Conservation (phyloP, 1,284 basidiomycete species). For the Trametes versicolor region DNA sequence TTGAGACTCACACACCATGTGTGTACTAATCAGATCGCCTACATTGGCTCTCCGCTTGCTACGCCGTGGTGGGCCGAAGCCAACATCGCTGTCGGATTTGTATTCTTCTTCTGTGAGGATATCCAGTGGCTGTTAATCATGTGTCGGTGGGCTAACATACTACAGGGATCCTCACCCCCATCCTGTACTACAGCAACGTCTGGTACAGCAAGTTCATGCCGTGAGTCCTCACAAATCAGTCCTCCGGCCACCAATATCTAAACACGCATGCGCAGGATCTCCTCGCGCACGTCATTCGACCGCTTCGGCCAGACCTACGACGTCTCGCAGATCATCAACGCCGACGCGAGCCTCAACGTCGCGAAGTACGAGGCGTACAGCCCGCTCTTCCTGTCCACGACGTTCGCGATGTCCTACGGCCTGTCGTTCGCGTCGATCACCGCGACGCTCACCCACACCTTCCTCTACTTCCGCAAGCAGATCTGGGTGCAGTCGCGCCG, state of each 20-base stretch:
- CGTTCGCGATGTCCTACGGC: conserved; percentile 73
- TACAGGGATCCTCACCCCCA: conserved; percentile 73
- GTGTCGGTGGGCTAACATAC: conserved; percentile 44
- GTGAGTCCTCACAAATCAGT: conserved; percentile 41
- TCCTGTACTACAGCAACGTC: conserved; percentile 60
- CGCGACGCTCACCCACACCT: conserved; percentile 74
- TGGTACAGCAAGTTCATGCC: conserved; percentile 54
- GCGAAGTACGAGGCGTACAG: conserved; percentile 64
- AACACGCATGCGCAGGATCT: conserved; percentile 50
- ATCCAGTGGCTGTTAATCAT: conserved; percentile 36
- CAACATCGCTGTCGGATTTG: conserved; percentile 66
- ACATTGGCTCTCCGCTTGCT: conserved; percentile 69
- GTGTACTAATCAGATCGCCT: conserved; percentile 47
- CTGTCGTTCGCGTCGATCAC: conserved; percentile 71
- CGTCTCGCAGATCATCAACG: conserved; percentile 62
- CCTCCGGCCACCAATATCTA: neutral
- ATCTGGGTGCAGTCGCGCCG: conserved; percentile 75
- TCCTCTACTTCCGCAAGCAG: conserved; percentile 84
- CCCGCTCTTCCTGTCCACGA: conserved; percentile 72
- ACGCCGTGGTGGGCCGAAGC: conserved; percentile 66
- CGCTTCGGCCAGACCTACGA: conserved; percentile 66
- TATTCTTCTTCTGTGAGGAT: conserved; percentile 63
- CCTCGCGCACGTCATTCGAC: conserved; percentile 65
- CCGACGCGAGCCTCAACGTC: conserved; percentile 60
- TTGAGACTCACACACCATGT: neutral